Conservation (phyloP, 2,329 filamentous ascomycete genomes). For the Hypoxylon sp. region DNA sequence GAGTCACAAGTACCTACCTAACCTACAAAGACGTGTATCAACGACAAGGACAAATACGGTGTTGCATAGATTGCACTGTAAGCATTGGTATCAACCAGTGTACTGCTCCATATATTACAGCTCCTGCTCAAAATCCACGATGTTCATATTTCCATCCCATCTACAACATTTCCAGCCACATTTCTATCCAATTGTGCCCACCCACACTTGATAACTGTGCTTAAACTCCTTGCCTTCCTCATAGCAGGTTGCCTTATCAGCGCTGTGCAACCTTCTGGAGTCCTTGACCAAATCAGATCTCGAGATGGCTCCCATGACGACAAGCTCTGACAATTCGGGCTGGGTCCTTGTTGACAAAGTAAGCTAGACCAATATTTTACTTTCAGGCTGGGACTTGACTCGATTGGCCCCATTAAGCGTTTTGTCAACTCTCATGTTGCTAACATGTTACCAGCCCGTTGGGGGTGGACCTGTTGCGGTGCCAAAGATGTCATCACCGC, state of each 20-base stretch:
- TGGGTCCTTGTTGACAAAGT: not conserved
- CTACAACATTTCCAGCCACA: not conserved
- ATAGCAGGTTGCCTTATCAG: not conserved
- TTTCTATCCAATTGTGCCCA: not conserved
- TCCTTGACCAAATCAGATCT: not conserved
- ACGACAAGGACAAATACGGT: not conserved
- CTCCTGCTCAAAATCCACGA: not conserved
- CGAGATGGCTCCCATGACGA: not conserved
- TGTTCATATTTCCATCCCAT: not conserved
- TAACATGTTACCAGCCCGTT: not conserved
- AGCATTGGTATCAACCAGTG: not conserved
- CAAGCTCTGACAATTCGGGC: not conserved
- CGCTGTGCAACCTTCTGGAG: not conserved
- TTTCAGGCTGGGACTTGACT: not conserved
- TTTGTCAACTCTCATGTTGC: not conserved
- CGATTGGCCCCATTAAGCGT: not conserved
- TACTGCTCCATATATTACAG: not conserved
- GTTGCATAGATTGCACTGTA: not conserved
- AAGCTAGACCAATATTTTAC: not conserved
- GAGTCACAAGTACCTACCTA: not conserved
- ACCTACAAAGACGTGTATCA: too few species aligned
- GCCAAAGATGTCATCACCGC: not conserved
- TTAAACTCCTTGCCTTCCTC: not conserved
- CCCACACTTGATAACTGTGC: not conserved
- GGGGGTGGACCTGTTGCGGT: not conserved